Evolutionary conservation across 768 basidiomycete genomes (phyloP), one percentile per base, ranked within the genome.

Genomic region (Tricholoma matsutake): DNA sequence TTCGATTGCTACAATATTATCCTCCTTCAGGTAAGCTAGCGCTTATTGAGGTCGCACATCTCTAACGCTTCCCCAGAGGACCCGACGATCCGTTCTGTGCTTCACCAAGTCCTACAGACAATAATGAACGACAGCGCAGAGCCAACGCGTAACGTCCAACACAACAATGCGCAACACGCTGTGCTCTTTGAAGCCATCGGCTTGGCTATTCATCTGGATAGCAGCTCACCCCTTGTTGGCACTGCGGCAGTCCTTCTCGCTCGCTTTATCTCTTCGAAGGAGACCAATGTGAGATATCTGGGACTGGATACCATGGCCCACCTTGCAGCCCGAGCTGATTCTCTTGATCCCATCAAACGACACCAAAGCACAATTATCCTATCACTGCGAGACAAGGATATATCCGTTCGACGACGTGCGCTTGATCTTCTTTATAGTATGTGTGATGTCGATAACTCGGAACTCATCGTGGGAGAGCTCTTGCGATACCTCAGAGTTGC

Each of bases 281-380:
- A 99, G 75, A 99, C 97, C 37, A 99, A 99, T 69, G 95, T 98
- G 49, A 83, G 97, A 59, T 99, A 99, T 76, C 86, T 99, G 47
- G 96, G 97, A 22, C 81, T 99, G 57, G 96, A 99, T 73, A 96
- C 94, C 49, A 94, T 99, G 91, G 96, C 97, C 2, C 96, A 98
- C 78, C 86, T 99, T 16, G 97, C 97, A 5, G 95, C 95, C 7
- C 87, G 94, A 51, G 89, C 92, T 45, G 95, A 96, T 62, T 92
- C 92, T 8, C 81, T 99, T 31, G 90, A 90, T 13, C 87, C 93
- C 8, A 90, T 99, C 73, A 98, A 98, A 79, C 87, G 86, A 71
- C 96, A 98, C 68, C 97, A 98, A 74, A 87, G 86, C 58, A 98
- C 95, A 10, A 98, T 99, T 73, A 96, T 98, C 61, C 77, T 93